A percentile compares a stretch with the other conserved stretches of the same genome.
These are phyloP conservation scores for Hortaea werneckii DNA, from an alignment of 2,329 filamentous ascomycete species.

Conservation along the genomic window DNA sequence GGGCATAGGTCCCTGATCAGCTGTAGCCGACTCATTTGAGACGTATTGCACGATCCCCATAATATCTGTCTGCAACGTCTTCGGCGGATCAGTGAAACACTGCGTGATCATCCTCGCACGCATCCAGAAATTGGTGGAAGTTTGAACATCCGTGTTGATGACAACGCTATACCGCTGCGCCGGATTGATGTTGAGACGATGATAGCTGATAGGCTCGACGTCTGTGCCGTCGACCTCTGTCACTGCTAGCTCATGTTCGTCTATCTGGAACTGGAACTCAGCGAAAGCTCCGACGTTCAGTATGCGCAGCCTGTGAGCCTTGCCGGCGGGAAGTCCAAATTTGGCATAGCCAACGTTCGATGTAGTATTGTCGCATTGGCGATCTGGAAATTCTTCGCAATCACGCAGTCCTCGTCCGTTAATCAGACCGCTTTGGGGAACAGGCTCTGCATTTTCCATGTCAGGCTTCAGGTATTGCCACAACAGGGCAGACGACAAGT, in stretches of 20 bases:
- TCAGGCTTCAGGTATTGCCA: slow-evolving; percentile 44
- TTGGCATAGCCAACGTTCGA: slow-evolving; percentile 18
- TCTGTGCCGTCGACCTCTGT: slow-evolving; percentile 59
- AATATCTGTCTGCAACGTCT: slow-evolving; percentile 37
- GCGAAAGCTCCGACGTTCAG: slow-evolving; percentile 56
- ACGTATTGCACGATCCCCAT: slow-evolving; percentile 42
- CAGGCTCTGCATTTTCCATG: slow-evolving; percentile 47
- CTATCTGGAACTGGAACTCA: slow-evolving; percentile 56
- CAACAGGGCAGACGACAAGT: slow-evolving; percentile 38
- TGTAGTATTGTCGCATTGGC: slow-evolving; percentile 27
- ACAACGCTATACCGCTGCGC: slow-evolving; percentile 62
- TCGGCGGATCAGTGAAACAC: slow-evolving; percentile 47
- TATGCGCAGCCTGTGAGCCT: slow-evolving; percentile 50
- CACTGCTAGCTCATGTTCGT: slow-evolving; percentile 52
- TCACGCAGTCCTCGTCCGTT: slow-evolving; percentile 31
- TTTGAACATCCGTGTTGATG: slow-evolving; percentile 40
- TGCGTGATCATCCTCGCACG: slow-evolving; percentile 51
- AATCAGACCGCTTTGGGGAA: slow-evolving; percentile 34
- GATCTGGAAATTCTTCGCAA: slow-evolving; percentile 27
- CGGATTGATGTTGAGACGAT: slow-evolving; percentile 52
- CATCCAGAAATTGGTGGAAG: slow-evolving; percentile 29
- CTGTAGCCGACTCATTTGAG: neutral
- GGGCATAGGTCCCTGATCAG: slow-evolving; percentile 14
- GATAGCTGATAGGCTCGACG: slow-evolving; percentile 45
- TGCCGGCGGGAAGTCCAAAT: slow-evolving; percentile 30